These are phyloP conservation scores for Verticillium dahliae DNA, from an alignment of 2,329 filamentous ascomycete genomes.

Conservation along the genomic window DNA sequence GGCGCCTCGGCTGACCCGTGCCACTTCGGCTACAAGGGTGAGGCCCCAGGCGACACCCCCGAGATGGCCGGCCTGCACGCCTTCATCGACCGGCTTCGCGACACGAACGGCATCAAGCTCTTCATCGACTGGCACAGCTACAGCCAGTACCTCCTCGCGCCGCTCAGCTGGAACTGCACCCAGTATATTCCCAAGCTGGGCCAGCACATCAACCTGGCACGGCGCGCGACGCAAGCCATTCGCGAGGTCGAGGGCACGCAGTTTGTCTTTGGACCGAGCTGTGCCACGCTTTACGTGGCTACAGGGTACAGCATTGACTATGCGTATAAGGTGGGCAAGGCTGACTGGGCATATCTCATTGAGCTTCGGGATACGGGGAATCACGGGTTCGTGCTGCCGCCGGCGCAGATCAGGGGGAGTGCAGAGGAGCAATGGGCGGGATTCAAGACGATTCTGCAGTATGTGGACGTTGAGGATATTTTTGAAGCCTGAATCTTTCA, in stretches of 20 bases:
- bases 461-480: conserved; percentile 24
- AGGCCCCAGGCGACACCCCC: conserved; percentile 30
- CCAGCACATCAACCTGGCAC: conserved; percentile 25
- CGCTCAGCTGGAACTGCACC: conserved; percentile 37
- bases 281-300: conserved; percentile 27
- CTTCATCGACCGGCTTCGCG: conserved; percentile 21
- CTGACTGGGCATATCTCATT: conserved; percentile 29
- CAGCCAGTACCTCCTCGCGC: conserved; percentile 32
- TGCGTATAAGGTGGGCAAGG: conserved; percentile 15
- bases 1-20: conserved; percentile 43
- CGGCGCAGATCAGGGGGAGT: conserved; percentile 26
- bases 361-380: conserved; percentile 26
- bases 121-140: conserved; percentile 44
- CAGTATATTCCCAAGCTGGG: conserved; percentile 28
- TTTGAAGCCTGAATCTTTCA: conserved; percentile 15
- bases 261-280: conserved; percentile 28
- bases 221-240: conserved; percentile 5
- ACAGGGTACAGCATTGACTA: conserved; percentile 23
- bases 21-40: conserved; percentile 35
- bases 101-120: conserved; percentile 29
- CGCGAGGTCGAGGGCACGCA: conserved; percentile 14
- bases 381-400: conserved; percentile 29
- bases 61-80: conserved; percentile 37
- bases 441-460: conserved; percentile 22
- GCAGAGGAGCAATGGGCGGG: conserved; percentile 26